Evolutionary conservation across 2,329 filamentous ascomycete genomes (phyloP).

Genomic region (Alternaria sp.): DNA sequence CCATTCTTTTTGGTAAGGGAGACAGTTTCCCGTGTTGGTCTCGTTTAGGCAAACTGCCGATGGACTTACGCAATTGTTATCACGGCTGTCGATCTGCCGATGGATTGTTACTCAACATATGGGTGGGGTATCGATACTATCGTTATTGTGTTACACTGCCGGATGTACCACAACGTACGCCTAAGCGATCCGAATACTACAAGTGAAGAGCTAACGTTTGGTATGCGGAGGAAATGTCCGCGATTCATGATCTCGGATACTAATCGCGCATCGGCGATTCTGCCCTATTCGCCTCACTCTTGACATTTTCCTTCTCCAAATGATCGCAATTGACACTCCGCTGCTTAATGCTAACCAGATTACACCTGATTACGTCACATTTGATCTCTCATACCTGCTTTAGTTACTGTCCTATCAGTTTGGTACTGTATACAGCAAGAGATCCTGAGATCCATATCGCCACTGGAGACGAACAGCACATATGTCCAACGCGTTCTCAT

Average conservation of each 20-base stretch:
- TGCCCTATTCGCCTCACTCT: not conserved
- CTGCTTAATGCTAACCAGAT: not conserved
- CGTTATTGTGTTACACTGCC: not conserved
- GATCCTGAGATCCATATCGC: not conserved
- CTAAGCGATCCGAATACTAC: not conserved
- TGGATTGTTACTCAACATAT: not conserved
- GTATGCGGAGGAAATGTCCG: not conserved
- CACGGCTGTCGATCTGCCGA: not conserved
- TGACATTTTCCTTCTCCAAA: not conserved
- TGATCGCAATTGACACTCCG: not conserved
- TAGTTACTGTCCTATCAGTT: not conserved
- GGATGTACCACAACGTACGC: not conserved
- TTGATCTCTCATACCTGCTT: not conserved
- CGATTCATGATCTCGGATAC: not conserved
- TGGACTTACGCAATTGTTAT: not conserved
- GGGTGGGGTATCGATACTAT: constrained; percentile 4
- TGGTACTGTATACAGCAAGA: not conserved
- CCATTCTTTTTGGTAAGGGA: not conserved
- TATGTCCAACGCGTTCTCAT: not conserved
- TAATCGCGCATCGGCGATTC: not conserved
- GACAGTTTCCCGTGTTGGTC: not conserved
- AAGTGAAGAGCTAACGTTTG: not conserved
- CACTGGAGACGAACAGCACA: not conserved
- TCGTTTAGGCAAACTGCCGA: not conserved
- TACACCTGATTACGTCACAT: not conserved